phyloP scores from a whole-genome alignment of 257 asterid species.

The Solanum tarapatanum region DNA sequence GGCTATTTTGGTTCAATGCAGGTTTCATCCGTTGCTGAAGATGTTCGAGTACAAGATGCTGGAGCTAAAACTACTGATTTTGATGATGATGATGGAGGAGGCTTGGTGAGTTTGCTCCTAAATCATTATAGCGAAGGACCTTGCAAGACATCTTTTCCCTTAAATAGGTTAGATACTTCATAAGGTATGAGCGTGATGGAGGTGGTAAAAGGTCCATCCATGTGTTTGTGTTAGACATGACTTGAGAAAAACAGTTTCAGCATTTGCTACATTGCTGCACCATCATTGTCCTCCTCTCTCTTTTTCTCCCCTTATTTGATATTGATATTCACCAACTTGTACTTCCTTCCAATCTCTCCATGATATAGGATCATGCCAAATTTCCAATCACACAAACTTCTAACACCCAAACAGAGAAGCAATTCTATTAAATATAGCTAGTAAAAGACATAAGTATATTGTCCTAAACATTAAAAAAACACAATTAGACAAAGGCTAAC shows the following conservation, averaged over 20 bases:
- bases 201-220: not conserved
- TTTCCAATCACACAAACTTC: not conserved
- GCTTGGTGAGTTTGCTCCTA: slow-evolving; percentile 53
- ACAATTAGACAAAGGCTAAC: not conserved
- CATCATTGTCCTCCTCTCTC: not conserved
- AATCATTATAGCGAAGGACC: not conserved
- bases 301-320: not conserved
- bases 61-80: slow-evolving; percentile 90
- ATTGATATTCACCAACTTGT: not conserved
- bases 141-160: not conserved
- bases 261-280: not conserved
- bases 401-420: not conserved
- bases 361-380: not conserved
- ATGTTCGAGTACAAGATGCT: slow-evolving; percentile 66
- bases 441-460: not conserved
- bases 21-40: slow-evolving; percentile 90
- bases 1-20: slow-evolving; percentile 7
- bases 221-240: not conserved
- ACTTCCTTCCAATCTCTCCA: not conserved
- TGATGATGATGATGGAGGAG: slow-evolving; percentile 86
- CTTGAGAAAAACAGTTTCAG: not conserved
- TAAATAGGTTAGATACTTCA: not conserved
- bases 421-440: not conserved
- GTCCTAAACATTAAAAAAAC: not conserved
- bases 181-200: not conserved